Base-by-base conservation (phyloP, 305 asterid genomes). In the Fraxinus ornus region DNA sequence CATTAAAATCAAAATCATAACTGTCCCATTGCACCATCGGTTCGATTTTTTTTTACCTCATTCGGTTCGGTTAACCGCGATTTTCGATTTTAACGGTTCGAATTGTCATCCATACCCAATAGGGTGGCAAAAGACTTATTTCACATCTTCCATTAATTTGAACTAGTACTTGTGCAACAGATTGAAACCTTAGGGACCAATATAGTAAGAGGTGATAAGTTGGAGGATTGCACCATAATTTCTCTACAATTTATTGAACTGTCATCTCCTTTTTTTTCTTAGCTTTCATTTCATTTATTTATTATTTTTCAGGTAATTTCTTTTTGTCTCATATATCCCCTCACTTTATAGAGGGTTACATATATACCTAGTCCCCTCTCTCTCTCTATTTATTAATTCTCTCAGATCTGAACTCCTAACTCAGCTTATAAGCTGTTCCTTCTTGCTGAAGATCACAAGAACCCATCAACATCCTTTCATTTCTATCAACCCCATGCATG, bases 371-470 rank as follows among this genome's bases (percentile, higher is more conserved):
- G 33, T 5, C 39, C 60, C 68, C 52, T 64, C 81, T 79, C 60
- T 75, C 52, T 64, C 81, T 79, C 17, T 35, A 9, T 66, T 10
- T 22, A 66, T 66, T 66, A 21, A 83, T 76, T 83, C 82, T 28
- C 49, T 78, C 60, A 85, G 81, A 81, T 83, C 87, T 81, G 87
- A 81, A n/a, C n/a, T n/a, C 82, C 83, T 74, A 82, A 78, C 62
- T 78, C 74, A 89, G 84, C 79, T 75, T 12, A 35, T 1, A 21
- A 83, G 32, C 44, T 33, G 77, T 82, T 68, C 78, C 68, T 88
- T 87, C 86, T 89, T 90, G 90, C 89, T 90, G 97, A 86, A 90
- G 82, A 83, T 94, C 97, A 90, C 94, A 93, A 82, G 97, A 81
- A 19, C 76, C 88, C 88, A 87, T 90, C 88, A 85, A 80, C 89